Evolutionary conservation across 2,329 filamentous ascomycete genomes (phyloP).

Genomic region (Colletotrichum sp.): DNA sequence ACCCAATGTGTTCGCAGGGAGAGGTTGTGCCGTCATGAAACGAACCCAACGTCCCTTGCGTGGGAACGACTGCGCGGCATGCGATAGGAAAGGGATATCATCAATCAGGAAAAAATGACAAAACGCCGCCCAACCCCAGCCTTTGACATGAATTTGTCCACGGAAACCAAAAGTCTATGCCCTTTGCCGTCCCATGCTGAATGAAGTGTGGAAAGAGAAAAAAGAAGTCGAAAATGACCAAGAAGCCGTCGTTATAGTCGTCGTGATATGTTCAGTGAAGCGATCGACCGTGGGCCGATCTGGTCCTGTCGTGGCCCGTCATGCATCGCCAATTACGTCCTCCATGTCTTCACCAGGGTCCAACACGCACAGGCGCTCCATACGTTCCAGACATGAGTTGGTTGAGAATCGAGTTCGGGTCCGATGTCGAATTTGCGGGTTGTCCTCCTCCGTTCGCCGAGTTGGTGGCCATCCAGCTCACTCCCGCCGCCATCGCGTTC

Average conservation of each 20-base stretch:
- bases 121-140: conserved; percentile 11
- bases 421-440: conserved; percentile 32
- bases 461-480: conserved; percentile 73
- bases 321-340: not conserved
- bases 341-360: conserved; percentile 56
- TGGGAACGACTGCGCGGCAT: conserved; percentile 7
- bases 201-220: conserved; percentile 2
- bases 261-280: conserved; percentile 22
- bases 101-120: conserved; percentile 12
- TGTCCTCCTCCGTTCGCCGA: conserved; percentile 23
- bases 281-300: conserved; percentile 2
- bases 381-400: conserved; percentile 68
- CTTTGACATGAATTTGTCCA: conserved; percentile 17
- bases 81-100: conserved; percentile 22
- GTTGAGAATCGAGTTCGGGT: conserved; percentile 64
- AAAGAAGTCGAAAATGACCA: not conserved
- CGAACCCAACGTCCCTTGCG: not conserved
- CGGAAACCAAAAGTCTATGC: conserved; percentile 25
- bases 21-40: not conserved
- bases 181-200: conserved; percentile 22
- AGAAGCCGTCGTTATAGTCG: conserved; percentile 22
- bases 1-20: not conserved
- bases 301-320: not conserved
- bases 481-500: conserved; percentile 73
- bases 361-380: conserved; percentile 64